These are phyloP conservation scores for Sarcodon aspratus DNA, from an alignment of 768 basidiomycete species.

Conservation along the genomic window DNA sequence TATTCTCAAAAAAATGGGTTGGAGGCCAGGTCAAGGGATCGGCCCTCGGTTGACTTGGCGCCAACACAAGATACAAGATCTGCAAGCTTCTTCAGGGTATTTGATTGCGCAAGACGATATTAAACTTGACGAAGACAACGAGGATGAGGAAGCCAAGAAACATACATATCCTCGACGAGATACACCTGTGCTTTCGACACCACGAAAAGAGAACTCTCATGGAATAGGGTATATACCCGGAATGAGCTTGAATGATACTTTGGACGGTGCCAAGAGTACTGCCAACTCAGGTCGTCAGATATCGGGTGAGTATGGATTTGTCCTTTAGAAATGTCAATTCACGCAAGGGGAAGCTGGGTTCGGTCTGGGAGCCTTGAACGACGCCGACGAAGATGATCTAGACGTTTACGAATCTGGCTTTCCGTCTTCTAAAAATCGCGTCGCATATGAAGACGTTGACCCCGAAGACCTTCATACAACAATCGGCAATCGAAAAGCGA, in stretches of 20 bases:
- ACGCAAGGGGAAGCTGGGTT: constrained; percentile 51
- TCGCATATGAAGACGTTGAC: constrained; percentile 57
- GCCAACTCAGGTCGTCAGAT: constrained; percentile 36
- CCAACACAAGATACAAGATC: constrained; percentile 63
- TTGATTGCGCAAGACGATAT: constrained; percentile 19
- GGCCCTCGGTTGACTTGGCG: constrained; percentile 79
- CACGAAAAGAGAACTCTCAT: constrained; percentile 64
- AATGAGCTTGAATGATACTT: constrained; percentile 45
- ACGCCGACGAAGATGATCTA: constrained; percentile 88
- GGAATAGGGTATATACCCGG: constrained; percentile 77
- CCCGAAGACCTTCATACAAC: neutral
- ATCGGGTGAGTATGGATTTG: constrained; percentile 31
- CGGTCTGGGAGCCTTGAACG: constrained; percentile 82
- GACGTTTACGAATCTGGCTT: constrained; percentile 60
- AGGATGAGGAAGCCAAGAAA: constrained; percentile 74
- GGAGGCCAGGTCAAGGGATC: constrained; percentile 87
- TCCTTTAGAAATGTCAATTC: neutral
- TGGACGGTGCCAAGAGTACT: constrained; percentile 25
- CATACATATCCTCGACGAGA: constrained; percentile 85
- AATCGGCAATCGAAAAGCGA: neutral
- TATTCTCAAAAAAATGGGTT: constrained; percentile 92
- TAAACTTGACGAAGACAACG: constrained; percentile 30
- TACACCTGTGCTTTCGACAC: constrained; percentile 46
- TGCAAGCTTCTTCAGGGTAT: constrained; percentile 26
- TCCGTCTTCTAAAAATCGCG: constrained; percentile 26